phyloP scores from a whole-genome alignment of 495 filamentous ascomycete genomes.

The Tuber microsphaerosporum region DNA sequence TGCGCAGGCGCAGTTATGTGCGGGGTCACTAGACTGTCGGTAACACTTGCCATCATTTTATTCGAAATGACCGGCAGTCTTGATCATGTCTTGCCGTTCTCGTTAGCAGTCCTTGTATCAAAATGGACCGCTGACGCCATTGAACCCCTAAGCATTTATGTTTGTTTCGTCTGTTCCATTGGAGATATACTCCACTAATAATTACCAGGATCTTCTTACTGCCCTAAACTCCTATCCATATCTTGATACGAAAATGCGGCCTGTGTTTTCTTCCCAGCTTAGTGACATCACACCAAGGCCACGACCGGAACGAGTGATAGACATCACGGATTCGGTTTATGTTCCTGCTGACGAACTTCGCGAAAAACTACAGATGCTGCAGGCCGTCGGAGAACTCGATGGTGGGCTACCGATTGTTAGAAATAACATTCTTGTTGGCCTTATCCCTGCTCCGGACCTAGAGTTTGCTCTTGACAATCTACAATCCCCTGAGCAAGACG shows the following conservation, averaged over 20 bases:
- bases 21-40: conserved; percentile 86
- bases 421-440: conserved; percentile 69
- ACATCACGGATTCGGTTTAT: conserved; percentile 71
- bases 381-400: conserved; percentile 82
- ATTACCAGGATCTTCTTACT: conserved; percentile 69
- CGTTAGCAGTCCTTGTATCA: conserved; percentile 78
- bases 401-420: conserved; percentile 82
- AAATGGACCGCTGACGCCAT: conserved; percentile 98
- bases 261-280: conserved; percentile 75
- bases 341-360: conserved; percentile 69
- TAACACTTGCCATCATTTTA: conserved; percentile 88
- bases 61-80: conserved; percentile 93
- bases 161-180: conserved; percentile 43
- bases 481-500: conserved; percentile 58
- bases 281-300: conserved; percentile 75
- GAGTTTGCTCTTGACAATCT: conserved; percentile 87
- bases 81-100: conserved; percentile 92
- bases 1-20: conserved; percentile 97
- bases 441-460: conserved; percentile 90
- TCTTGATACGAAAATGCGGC: conserved; percentile 87
- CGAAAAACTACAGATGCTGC: conserved; percentile 68
- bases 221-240: conserved; percentile 97
- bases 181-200: conserved; percentile 12
- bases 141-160: conserved; percentile 90
- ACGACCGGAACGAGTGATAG: conserved; percentile 70